phyloP scores from a whole-genome alignment of 345 rosid genomes.

The Aegle marmelos region DNA sequence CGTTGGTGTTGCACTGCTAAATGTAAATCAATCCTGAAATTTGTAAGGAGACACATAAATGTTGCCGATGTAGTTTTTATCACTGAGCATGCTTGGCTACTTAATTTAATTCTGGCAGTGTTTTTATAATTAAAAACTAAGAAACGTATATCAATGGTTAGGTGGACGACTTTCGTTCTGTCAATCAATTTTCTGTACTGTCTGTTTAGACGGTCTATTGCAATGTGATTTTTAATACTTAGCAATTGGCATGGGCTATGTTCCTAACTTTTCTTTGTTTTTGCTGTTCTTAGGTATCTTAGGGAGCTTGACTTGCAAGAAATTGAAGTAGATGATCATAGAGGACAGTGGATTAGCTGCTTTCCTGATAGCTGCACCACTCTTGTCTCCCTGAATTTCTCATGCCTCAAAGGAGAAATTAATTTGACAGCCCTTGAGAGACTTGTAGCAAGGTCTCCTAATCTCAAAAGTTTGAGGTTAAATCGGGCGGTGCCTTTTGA shows the following conservation, averaged over 20 bases:
- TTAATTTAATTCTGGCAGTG: background rate
- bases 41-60: background rate
- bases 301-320: constrained; percentile 97
- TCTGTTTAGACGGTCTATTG: background rate
- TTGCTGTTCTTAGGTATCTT: constrained; percentile 48
- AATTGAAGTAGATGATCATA: constrained; percentile 88
- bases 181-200: background rate
- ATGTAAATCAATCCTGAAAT: background rate
- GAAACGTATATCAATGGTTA: too few species aligned
- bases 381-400: constrained; percentile 78
- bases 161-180: background rate
- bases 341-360: constrained; percentile 93
- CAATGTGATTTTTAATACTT: background rate
- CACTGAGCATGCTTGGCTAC: background rate
- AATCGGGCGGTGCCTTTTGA: constrained; percentile 81
- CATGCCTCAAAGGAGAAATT: constrained; percentile 90
- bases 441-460: constrained; percentile 86
- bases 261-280: constrained; percentile 4
- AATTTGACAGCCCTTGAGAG: constrained; percentile 75
- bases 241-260: background rate
- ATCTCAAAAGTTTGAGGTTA: constrained; percentile 78
- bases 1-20: background rate
- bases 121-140: background rate
- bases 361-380: constrained; percentile 77
- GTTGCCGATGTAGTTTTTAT: background rate